A percentile compares a stretch with the other conserved stretches of the same genome.
These are phyloP conservation scores for Cryoendolithus antarcticus DNA, from an alignment of 2,329 filamentous ascomycete genomes.

Conservation along the genomic window DNA sequence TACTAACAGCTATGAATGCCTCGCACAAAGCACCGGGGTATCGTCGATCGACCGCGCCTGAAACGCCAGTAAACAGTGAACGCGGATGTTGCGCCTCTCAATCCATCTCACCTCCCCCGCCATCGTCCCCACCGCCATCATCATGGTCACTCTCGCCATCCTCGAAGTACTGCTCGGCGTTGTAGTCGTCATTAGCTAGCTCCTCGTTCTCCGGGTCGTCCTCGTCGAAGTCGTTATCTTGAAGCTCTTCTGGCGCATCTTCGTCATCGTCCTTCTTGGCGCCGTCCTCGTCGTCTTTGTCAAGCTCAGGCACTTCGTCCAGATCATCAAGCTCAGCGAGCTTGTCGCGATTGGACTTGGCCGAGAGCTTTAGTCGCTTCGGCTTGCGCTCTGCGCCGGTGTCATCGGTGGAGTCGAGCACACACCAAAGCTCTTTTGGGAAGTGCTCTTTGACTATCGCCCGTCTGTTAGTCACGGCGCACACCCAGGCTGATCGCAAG, in stretches of 20 bases:
- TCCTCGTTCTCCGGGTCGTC: slow-evolving; percentile 3
- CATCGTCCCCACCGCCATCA: slow-evolving; percentile 3
- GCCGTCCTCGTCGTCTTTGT: slow-evolving; percentile 3
- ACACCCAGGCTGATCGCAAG: not conserved
- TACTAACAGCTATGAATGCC: no score
- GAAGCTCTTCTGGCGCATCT: slow-evolving; percentile 6
- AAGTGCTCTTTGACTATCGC: slow-evolving; percentile 4
- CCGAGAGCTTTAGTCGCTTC: slow-evolving; percentile 2
- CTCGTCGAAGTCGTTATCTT: slow-evolving; percentile 6
- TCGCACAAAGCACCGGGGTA: no score
- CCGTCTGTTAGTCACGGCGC: not conserved
- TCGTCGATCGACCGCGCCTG: no score
- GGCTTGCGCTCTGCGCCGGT: slow-evolving; percentile 1
- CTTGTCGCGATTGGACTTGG: slow-evolving; percentile 4
- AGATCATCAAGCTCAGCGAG: slow-evolving; percentile 4
- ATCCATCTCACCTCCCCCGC: not conserved
- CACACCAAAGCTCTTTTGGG: slow-evolving; percentile 5
- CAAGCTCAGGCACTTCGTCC: slow-evolving; percentile 3
- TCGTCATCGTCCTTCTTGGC: slow-evolving; percentile 5
- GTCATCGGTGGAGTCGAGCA: slow-evolving; percentile 1
- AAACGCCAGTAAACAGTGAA: no score
- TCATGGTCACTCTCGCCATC: slow-evolving; percentile 5
- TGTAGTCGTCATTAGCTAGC: slow-evolving; percentile 5
- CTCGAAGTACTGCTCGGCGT: slow-evolving; percentile 5
- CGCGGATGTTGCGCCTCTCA: no score